Evolutionary conservation across 352 stramenopile species (phyloP), one percentile per base, ranked within the genome.

Genomic region (Achlya hypogyna): DNA sequence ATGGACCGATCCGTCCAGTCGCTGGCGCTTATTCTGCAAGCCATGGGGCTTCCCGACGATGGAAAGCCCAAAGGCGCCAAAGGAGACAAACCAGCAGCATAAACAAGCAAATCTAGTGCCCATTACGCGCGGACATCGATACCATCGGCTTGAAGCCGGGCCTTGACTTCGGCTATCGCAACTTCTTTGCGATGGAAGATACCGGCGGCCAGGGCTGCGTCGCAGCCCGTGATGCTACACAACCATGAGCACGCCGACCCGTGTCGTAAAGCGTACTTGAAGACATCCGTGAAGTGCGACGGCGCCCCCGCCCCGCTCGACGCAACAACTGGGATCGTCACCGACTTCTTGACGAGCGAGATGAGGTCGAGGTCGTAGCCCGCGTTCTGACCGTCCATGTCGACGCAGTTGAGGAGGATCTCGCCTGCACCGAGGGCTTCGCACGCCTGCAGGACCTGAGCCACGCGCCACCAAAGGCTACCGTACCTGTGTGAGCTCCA

Each of bases 171-270:
- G 34, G 85, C 60, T 74, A 99, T 98, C 28, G 85, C 77, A 64
- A 99, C 96, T 78, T 99, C 93, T 72, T 98, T 88, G 53, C 96
- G 86, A 79, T 99, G 97, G 76, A 99, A 99, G 74, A 99, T 99
- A 52, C 97, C 97, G 27, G 97, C 97, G 8, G 97, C 97, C n/a
- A 99, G 82, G 14, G 95, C 96, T 32, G 97, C 97, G 56, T 98
- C 90, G 49, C 96, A 97, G 53, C 87, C 77, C 23, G 84, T 91
- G 65, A 77, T 77, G 23, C 63, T 68, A 62, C 14, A 63, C 25
- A 66, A 12, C 18, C 18, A 25, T 16, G 18, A 16, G 25, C 16
- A 66, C 29, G 22, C 0, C 16, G 23, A 32, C 18, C 18, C 12
- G 22, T 16, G 18, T 27, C 1, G 47, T 53, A 47, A 28, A 65